Base-by-base conservation (phyloP, 2,329 filamentous ascomycete genomes). In the Paraphaeosphaeria sporulosa region DNA sequence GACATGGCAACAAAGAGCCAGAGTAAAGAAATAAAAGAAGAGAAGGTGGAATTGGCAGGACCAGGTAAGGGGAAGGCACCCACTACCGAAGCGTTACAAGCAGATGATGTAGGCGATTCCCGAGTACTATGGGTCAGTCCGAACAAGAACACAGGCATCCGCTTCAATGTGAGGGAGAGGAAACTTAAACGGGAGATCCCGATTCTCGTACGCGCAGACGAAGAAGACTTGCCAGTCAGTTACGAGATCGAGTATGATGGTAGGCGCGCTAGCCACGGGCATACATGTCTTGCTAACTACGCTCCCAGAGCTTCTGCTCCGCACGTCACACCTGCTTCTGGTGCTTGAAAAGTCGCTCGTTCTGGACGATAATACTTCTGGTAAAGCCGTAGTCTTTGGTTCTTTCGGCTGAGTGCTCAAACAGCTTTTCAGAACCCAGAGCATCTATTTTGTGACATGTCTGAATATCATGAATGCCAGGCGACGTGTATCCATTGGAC, bases 161-260 rank as follows among this genome's bases (percentile, higher is more conserved):
- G 85, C 47, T 87, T 95, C 65, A 83, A 84, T 10, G 89, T 94
- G 19, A 79, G 77, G 23, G 83, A 87, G 71, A 82, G 81, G 57
- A 80, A 80, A 44, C 74, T 78, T 70, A 77, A 75, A 70, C 69
- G 76, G 54, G 69, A 82, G 38, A 78, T 80, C 59, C 86, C 88
- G 1, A 74, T 90, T 15, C 78, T 91, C 13, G 76, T 87, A 17
- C 79, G 81, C 1, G 79, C 78, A 10, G 85, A 89, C 53, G 88
- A 92, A 56, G 87, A 90, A 52, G 88, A 92, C 48, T 77, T 85
- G n/a, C 83, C 89, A 3, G 86, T 91, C 10, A 87, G 83, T 56
- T 95, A 93, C 72, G 85, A 85, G 46, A 80, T 95, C 30, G 86
- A 90, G 58, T 91, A 92, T 70, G 83, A 91, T 85, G 89, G 91